Conservation (phyloP, 2,329 filamentous ascomycete genomes). For the Pestalotiopsis sp. region DNA sequence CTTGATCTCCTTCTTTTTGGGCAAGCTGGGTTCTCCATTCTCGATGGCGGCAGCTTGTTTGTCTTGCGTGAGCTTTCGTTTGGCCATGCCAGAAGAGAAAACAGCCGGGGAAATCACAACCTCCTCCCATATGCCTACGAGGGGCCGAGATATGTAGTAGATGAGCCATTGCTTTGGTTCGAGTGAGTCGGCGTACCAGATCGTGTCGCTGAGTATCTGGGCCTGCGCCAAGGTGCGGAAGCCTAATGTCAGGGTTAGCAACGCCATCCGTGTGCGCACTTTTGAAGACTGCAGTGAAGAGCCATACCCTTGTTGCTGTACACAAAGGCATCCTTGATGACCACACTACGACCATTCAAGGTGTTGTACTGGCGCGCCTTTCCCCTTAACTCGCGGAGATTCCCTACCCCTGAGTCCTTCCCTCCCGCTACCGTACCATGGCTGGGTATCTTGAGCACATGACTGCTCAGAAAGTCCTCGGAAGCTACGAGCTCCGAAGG, state of each 20-base stretch:
- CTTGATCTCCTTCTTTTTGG: constrained; percentile 85
- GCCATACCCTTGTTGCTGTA: constrained; percentile 93
- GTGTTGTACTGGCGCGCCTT: constrained; percentile 96
- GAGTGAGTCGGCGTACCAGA: constrained; percentile 87
- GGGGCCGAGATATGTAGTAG: constrained; percentile 89
- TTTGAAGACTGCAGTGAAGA: background rate
- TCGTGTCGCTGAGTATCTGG: constrained; percentile 76
- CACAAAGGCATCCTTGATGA: constrained; percentile 88
- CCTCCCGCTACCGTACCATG: constrained; percentile 49
- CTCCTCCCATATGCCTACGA: constrained; percentile 82
- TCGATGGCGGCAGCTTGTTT: constrained; percentile 37
- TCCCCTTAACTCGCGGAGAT: constrained; percentile 80
- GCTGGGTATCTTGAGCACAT: constrained; percentile 82
- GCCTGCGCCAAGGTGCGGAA: constrained; percentile 92
- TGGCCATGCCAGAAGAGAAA: constrained; percentile 46
- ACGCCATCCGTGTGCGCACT: background rate
- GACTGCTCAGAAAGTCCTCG: constrained; percentile 94
- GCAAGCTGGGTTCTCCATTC: constrained; percentile 46
- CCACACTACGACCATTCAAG: constrained; percentile 86
- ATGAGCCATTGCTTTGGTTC: constrained; percentile 94
- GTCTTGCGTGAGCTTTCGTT: constrained; percentile 36
- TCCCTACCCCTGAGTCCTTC: constrained; percentile 56
- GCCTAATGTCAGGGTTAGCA: constrained; percentile 51
- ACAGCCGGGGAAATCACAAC: constrained; percentile 69
- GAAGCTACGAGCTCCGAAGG: constrained; percentile 81